Base-by-base conservation (phyloP, 371 early-diverging fungal genomes). In the Mucor mucedo region DNA sequence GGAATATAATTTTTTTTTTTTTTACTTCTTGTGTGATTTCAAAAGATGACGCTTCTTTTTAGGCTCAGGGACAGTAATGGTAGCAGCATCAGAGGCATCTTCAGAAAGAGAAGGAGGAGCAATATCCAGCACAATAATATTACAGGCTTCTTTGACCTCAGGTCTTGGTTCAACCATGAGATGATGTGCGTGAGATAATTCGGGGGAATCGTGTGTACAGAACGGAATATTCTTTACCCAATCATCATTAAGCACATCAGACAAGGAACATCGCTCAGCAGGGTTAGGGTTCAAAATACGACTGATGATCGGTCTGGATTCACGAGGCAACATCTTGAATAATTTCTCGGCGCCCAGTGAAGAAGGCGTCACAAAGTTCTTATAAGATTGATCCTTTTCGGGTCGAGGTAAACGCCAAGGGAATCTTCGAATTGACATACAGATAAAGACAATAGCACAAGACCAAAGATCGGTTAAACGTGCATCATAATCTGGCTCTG, bases 401-500 rank as follows among this genome's bases (percentile, higher is more conserved):
- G 75, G 55, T 11, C 80, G 81, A 27, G 90, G 85, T 5, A 85
- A 70, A 9, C 86, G 78, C 91, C 91, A 92, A 7, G 90, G 91
- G 69, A 92, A 92, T 38, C 89, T 84, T 38, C 89, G 84, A 44
- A 89, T 74, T 10, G 84, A 81, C 90, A 92, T 89, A 58, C 89
- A 88, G 56, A 90, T 72, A 69, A 86, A 90, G 54, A 92, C 86
- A 52, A 92, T 89, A 30, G 86, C 91, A 62, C 89, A 73, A 6
- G 90, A 89, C 93, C 93, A 92, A 16, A 89, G 65, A 70, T 92
- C 93, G 2, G 89, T 78, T 1, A 79, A 68, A n/a, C 84, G 82
- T 42, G 91, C 85, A 59, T 89, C 89, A 65, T 91, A 88, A 11
- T 75, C 75, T 5, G 63, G 55, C 8, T 69, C 53, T 32, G 75